Base-by-base conservation (phyloP, 768 basidiomycete species). In the Scleroderma bovista region DNA sequence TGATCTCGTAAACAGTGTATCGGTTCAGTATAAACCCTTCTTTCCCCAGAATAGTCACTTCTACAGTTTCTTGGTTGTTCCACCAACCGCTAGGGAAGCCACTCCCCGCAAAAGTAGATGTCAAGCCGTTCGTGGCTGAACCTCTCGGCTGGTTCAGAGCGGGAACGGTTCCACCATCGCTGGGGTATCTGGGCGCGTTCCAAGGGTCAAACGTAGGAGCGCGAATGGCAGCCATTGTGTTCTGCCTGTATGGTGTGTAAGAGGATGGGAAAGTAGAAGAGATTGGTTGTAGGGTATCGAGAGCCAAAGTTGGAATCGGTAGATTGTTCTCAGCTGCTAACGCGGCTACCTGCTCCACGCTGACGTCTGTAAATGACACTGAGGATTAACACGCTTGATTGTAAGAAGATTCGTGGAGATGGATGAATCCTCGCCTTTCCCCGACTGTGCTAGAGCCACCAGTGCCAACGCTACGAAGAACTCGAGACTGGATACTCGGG, bases 21-120 rank as follows among this genome's bases (percentile, higher is more conserved):
- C 94, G 79, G 58, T 88, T 92, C 57, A 95, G 69, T 57, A 95
- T 86, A 69, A 94, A 94, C 2, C 93, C 93, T 64, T 94, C 92
- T 57, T 89, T 91, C 26, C 93, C 93, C 39, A 88, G 71, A 43
- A 93, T 75, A 40, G 75, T 78, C 36, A 96, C 80, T 46, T 76
- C 72, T 17, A 88, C 81, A 2, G 62, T 75, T 65, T 92, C 87
- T 63, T 88, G 81, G 54, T 73, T 83, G 69, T 82, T 88, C 91
- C 91, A 95, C 88, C 93, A 97, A 37, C 88, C 83, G 50, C 69
- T 73, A 0, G 88, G 86, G 20, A 91, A 69, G 3, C 87, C 90
- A 12, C 80, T 79, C 6, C 85, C 88, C 26, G 84, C 73, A 23
- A 90, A 68, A 46, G 71, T 80, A 2, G 85, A 87, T 6, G 79